Evolutionary conservation across 2,329 filamentous ascomycete species (phyloP), one percentile per base, ranked within the genome.

Genomic region (Paecilomyces sp.): DNA sequence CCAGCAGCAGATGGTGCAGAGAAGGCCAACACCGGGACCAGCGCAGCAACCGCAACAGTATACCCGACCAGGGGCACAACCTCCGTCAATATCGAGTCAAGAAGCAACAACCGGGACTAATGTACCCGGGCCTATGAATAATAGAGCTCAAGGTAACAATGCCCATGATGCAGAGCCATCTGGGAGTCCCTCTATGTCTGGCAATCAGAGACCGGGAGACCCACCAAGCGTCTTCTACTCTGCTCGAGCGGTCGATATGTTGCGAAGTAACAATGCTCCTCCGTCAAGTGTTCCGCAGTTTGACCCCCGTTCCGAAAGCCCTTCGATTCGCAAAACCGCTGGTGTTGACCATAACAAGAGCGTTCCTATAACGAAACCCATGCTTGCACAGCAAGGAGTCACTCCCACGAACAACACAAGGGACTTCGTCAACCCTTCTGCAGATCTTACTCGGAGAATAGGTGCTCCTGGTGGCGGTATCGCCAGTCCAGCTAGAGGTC

Each of bases 311-410:
- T 82, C 86, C 5, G 88, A 92, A 67, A 91, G 88, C 62, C 92
- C 92, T 0, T 94, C 92, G 0, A 92, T 96, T 69, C 85, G 91
- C 62, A 92, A 93, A 71, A 97, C 93, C 0, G 89, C 89, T 0
- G 92, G 92, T 2, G 83, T 97, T 47, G 91, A 97, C 68, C 91
- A 95, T 69, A 86, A 78, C 24, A 88, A 85, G 57, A 92, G 89
- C 3, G 87, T 88, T 57, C 91, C 92, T 0, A 77, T 96, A 1
- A 83, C 82, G 3, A 83, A 82, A 62, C 72, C 72, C 7, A 75
- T 74, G 70, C 68, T 3, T 56, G 63, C 9, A 63, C 65, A 30
- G 72, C 73, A 3, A 71, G 62, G 59, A 57, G 53, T 62, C 50
- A 60, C 72, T n/a, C 66, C 69, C 22, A 57, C 70, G 1, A 74